phyloP scores from a whole-genome alignment of 2,329 filamentous ascomycete genomes.

The Venturia asperata region DNA sequence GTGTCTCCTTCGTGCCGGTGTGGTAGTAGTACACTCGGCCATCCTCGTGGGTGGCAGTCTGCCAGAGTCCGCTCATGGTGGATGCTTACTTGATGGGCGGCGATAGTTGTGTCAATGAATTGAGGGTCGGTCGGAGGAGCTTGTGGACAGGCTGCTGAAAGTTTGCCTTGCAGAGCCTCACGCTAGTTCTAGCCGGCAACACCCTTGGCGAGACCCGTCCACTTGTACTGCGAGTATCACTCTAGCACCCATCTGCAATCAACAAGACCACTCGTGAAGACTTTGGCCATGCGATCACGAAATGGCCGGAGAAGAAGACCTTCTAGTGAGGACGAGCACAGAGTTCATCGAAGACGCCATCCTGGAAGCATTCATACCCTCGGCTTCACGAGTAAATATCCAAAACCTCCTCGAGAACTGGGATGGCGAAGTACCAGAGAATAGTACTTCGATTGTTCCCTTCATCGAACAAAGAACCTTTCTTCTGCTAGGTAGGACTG shows the following conservation, averaged over 20 bases:
- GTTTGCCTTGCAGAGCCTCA: not conserved
- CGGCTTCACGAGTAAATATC: conserved; percentile 31
- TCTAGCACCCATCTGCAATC: not conserved
- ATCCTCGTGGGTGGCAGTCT: conserved; percentile 72
- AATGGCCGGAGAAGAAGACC: conserved; percentile 8
- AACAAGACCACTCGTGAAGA: not conserved
- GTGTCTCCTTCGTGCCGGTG: conserved; percentile 71
- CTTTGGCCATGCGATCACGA: not conserved
- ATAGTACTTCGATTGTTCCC: conserved; percentile 43
- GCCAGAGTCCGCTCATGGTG: conserved; percentile 51
- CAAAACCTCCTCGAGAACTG: conserved; percentile 37
- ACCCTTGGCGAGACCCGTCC: too few species aligned
- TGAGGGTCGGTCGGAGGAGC: not conserved
- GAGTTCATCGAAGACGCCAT: conserved; percentile 23
- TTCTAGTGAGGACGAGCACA: conserved; percentile 16
- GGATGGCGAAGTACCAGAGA: conserved; percentile 39
- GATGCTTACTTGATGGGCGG: not conserved
- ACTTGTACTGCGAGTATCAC: too few species aligned
- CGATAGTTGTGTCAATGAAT: not conserved
- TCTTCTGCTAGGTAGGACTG: conserved; percentile 62
- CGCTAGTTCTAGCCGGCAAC: not conserved
- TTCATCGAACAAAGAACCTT: conserved; percentile 56
- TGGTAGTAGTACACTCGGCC: conserved; percentile 92
- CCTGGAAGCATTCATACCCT: conserved; percentile 31
- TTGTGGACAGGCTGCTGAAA: not conserved